Base-by-base conservation (phyloP, 805 yeast genomes). In the Wickerhamiella sergipiensis region DNA sequence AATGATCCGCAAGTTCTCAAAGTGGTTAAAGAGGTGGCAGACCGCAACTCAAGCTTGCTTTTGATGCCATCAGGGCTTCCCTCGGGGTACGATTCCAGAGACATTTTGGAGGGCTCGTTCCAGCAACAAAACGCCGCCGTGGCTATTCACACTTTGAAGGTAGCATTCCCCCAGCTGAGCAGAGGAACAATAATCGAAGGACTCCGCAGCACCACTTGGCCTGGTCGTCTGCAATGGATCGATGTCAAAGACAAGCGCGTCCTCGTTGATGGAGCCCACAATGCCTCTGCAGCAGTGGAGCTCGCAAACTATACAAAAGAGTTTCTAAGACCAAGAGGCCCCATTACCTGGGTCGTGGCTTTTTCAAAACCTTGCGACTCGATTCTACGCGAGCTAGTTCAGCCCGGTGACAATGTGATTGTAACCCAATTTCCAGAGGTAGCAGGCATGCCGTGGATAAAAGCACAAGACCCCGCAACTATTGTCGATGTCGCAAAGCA, bases 401-500 rank as follows among this genome's bases (percentile, higher is more conserved):
- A 64, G 6, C 59, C 68, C 0, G 61, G 65, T 0, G 96, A 88
- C 59, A 64, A 68, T 2, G 75, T 89, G 0, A 66, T 82, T 1
- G 73, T 81, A 0, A 79, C 90, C 0, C 61, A 69, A 31, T 92
- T 89, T 62, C 75, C 80, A 2, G 59, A 68, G 1, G 90, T 94
- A 0, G 89, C 82, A 13, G 83, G 86, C 0, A 92, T 92, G 98
- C 96, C 97, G 0, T 92, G 97, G 97, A 79, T 92, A 5, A 60
- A 71, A 43, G 67, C 89, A 1, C 71, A 70, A 55, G 59, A 62
- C 3, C 60, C 70, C 0, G 58, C 52, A 1, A 67, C 63, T 17
- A 60, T 81, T 36, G 47, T 50, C 15, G 8, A 49, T 47, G 53
- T 54, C 50, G 56, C 58, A 45, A 24, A 48, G 46, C n/a, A 38